These are phyloP conservation scores for Chrysoporthe deuterocubensis DNA, from an alignment of 2,329 filamentous ascomycete genomes.

Conservation along the genomic window DNA sequence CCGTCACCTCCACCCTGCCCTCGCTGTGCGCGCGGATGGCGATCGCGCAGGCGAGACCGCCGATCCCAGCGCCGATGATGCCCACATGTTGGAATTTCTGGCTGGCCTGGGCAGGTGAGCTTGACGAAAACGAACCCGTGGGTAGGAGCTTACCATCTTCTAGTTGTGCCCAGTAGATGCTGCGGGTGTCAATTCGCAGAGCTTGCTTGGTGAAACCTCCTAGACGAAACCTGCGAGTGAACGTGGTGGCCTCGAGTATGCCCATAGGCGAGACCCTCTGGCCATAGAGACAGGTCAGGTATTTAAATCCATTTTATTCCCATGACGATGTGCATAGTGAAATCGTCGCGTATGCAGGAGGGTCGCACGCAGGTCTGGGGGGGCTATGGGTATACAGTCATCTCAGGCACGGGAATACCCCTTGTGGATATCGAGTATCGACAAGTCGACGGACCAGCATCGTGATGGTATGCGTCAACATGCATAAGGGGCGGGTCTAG, in stretches of 20 bases:
- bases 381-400: neutral
- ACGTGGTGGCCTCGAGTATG: too few species aligned
- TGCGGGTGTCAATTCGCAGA: neutral
- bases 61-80: slow-evolving; percentile 21
- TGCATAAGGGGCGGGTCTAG: too few species aligned
- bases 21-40: slow-evolving; percentile 37
- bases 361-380: neutral
- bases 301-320: slow-evolving; percentile 7
- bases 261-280: neutral
- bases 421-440: neutral
- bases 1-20: slow-evolving; percentile 41
- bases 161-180: neutral
- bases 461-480: too few species aligned
- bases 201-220: too few species aligned
- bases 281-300: neutral
- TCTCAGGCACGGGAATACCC: neutral
- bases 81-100: slow-evolving; percentile 7
- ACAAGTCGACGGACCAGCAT: neutral
- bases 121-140: neutral
- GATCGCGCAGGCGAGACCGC: slow-evolving; percentile 38
- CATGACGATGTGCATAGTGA: neutral
- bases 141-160: neutral
- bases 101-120: neutral
- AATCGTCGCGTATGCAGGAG: neutral
- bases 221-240: neutral